Base-by-base conservation (phyloP, 768 basidiomycete species). In the Pulveroboletus sp. region DNA sequence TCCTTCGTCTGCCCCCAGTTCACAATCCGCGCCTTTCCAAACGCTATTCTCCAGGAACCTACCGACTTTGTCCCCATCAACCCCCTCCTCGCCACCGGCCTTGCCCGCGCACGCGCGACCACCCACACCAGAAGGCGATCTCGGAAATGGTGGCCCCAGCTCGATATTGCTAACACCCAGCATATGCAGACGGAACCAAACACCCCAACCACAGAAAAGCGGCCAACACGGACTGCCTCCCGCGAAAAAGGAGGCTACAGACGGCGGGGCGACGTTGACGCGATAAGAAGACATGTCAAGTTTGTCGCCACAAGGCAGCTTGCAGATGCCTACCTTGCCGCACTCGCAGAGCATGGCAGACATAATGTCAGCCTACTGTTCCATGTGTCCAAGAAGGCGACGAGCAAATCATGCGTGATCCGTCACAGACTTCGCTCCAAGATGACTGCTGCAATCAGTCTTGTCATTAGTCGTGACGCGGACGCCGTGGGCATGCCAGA, bases 401-500 rank as follows among this genome's bases (percentile, higher is more conserved):
- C 61, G 2, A 63, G 55, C 55, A 66, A 64, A 30, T 56, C 47
- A 6, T 53, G 30, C 5, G 62, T 64, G 8, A 9, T 65, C 13
- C 64, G 64, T 4, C 41, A 53, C 17, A 39, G 54, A 11, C 53
- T 64, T 3, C 57, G 59, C 5, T 50, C 62, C 41, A 64, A 66
- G 44, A 50, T 64, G 40, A 51, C 39, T 1, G 43, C 59, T 0
- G 64, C 59, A 1, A 51, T 65, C 13, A 13, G 2, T 13, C 59
- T 65, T 8, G 59, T 66, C 42, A 33, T 64, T 36, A 17, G 18
- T 26, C 56, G 56, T 33, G 41, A 31, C 18, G 56, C 55, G 10
- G 58, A 64, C 31, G 44, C 53, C 1, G 32, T 51, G 0, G 15
- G 31, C 7, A 15, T 11, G 0, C 33, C 21, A n/a, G 6, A 26